These are phyloP conservation scores for Pseudopithomyces chartarum DNA, from an alignment of 2,329 filamentous ascomycete genomes.

Conservation along the genomic window DNA sequence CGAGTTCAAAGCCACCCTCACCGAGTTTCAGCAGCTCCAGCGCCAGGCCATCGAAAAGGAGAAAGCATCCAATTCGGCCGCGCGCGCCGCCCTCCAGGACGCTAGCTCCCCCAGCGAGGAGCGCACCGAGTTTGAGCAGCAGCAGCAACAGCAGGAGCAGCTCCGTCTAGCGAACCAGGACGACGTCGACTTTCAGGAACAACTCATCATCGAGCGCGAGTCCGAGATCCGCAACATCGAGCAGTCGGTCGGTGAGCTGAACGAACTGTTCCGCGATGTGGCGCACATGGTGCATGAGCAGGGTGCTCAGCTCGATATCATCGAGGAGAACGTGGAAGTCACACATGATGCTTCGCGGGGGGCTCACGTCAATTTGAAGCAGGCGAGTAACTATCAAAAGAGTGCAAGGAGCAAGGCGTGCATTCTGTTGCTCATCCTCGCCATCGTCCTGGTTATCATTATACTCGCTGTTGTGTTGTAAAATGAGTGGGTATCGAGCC, in stretches of 20 bases:
- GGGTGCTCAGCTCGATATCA: conserved; percentile 84
- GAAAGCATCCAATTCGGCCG: conserved; percentile 81
- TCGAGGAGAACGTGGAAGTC: conserved; percentile 85
- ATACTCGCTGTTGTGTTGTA: conserved; percentile 84
- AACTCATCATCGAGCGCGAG: conserved; percentile 93
- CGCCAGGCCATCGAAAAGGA: conserved; percentile 90
- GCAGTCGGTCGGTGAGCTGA: conserved; percentile 91
- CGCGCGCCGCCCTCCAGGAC: conserved; percentile 77
- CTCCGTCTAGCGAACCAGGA: conserved; percentile 84
- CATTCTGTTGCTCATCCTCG: conserved; percentile 85
- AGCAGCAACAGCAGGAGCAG: conserved; percentile 70
- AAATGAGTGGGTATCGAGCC: too few relatives aligned
- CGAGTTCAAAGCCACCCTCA: conserved; percentile 86
- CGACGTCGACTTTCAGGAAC: conserved; percentile 97
- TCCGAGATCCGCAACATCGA: conserved; percentile 97
- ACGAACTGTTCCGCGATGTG: conserved; percentile 97
- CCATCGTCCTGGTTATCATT: conserved; percentile 86
- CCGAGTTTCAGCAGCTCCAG: conserved; percentile 93
- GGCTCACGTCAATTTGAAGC: conserved; percentile 82
- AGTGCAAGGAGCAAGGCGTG: conserved; percentile 93
- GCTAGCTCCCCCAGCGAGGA: conserved; percentile 46
- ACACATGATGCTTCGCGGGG: conserved; percentile 81
- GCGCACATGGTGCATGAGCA: conserved; percentile 96
- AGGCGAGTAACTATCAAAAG: conserved; percentile 91
- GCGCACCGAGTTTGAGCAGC: conserved; percentile 62